Evolutionary conservation across 768 basidiomycete species (phyloP).

Genomic region (Mrakia blollopis): DNA sequence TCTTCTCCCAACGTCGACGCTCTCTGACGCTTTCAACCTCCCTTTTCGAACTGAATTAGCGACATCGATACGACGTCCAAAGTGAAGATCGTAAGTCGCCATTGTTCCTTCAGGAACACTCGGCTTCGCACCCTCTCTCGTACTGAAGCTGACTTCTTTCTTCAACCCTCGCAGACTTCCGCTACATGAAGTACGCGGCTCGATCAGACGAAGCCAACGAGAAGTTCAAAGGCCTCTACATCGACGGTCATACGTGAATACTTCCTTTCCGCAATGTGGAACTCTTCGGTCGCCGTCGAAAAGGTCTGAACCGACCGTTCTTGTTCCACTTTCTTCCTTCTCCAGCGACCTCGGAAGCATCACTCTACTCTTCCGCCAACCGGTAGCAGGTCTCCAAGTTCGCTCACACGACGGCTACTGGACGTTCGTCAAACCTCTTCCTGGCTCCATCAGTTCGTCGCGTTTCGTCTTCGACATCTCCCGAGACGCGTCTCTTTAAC

Average conservation of each 20-base stretch:
- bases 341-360: slow-evolving; percentile 50
- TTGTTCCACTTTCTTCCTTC: no score
- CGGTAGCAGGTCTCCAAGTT: slow-evolving; percentile 56
- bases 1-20: no score
- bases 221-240: neutral
- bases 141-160: no score
- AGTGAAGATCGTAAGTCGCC: slow-evolving; percentile 43
- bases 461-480: no score
- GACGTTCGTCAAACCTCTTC: slow-evolving; percentile 49
- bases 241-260: neutral
- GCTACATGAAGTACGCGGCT: slow-evolving; percentile 49
- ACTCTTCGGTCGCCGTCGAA: no score
- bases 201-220: slow-evolving; percentile 41
- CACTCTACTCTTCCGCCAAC: slow-evolving; percentile 57
- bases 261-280: no score
- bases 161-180: neutral
- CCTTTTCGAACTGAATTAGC: slow-evolving; percentile 29
- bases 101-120: no score
- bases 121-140: no score
- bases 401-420: slow-evolving; percentile 51
- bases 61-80: slow-evolving; percentile 51
- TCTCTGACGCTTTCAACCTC: no score
- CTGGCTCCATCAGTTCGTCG: slow-evolving; percentile 23
- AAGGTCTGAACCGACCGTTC: no score
- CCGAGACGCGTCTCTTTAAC: no score